These are phyloP conservation scores for Vitis hybrid DNA, from an alignment of 177 flowering plant species.

Conservation along the genomic window DNA sequence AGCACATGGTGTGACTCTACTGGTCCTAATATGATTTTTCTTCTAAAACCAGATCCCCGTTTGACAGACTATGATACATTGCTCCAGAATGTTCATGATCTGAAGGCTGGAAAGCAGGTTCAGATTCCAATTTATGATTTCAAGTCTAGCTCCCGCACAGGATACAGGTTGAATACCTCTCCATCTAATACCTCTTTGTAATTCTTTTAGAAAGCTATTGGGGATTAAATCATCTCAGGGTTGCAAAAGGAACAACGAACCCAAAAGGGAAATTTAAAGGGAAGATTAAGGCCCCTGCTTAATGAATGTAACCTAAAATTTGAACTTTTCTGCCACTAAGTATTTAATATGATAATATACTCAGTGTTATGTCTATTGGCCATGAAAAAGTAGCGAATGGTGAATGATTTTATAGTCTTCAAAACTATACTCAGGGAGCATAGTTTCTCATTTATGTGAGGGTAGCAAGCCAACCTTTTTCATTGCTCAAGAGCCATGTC, in stretches of 20 bases:
- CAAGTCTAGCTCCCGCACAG: conserved; percentile 80
- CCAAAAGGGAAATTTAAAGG: too few relatives aligned
- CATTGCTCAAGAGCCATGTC: not conserved
- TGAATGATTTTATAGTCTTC: not conserved
- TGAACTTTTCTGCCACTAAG: not conserved
- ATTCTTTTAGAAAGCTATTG: not conserved
- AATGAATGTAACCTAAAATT: not conserved
- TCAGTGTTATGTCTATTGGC: not conserved
- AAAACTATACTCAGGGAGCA: not conserved
- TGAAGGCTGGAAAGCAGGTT: conserved; percentile 72
- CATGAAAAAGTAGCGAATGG: not conserved
- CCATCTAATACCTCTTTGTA: not conserved
- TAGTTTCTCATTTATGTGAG: not conserved
- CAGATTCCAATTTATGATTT: conserved; percentile 95
- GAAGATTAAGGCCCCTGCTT: not conserved
- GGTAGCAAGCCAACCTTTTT: not conserved
- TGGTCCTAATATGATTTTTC: conserved; percentile 7
- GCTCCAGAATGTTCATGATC: conserved; percentile 74
- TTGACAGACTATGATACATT: conserved; percentile 94
- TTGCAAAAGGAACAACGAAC: not conserved
- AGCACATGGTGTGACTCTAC: conserved; percentile 2
- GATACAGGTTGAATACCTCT: conserved; percentile 62
- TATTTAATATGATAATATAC: not conserved
- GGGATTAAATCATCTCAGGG: not conserved
- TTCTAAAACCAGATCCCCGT: conserved; percentile 78